phyloP scores from a whole-genome alignment of 805 yeast species.

The Lachancea quebecensis region DNA sequence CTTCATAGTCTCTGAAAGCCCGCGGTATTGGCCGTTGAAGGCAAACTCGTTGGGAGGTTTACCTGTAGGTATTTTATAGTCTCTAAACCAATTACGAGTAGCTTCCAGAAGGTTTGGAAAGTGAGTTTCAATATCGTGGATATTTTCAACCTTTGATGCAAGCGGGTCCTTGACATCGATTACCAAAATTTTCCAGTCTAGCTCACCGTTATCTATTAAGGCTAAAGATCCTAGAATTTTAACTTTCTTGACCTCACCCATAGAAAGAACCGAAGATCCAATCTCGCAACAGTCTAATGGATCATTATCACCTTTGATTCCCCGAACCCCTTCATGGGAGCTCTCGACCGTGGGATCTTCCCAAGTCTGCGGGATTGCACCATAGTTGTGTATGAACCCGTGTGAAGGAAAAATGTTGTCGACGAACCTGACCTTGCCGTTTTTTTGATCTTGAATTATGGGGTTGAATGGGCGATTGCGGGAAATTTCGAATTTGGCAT shows the following conservation, averaged over 20 bases:
- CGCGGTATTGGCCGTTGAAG: constrained; percentile 59
- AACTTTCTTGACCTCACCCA: constrained; percentile 61
- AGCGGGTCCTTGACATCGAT: constrained; percentile 63
- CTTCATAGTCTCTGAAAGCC: constrained; percentile 50
- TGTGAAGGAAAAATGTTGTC: constrained; percentile 75
- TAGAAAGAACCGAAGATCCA: constrained; percentile 49
- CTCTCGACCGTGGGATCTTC: constrained; percentile 72
- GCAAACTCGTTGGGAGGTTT: constrained; percentile 72
- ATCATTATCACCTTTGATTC: constrained; percentile 78
- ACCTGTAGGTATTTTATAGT: constrained; percentile 78
- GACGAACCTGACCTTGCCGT: constrained; percentile 68
- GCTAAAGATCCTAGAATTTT: constrained; percentile 74
- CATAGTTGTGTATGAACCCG: constrained; percentile 83
- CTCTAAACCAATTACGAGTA: constrained; percentile 73
- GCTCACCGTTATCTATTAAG: constrained; percentile 85
- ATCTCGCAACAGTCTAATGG: constrained; percentile 94
- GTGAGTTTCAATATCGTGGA: constrained; percentile 58
- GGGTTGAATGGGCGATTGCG: constrained; percentile 59
- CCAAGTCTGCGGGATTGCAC: constrained; percentile 94
- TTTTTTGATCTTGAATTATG: constrained; percentile 70
- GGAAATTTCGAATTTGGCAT: constrained; percentile 76
- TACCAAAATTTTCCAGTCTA: constrained; percentile 88
- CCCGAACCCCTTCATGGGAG: constrained; percentile 38
- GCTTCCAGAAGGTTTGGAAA: constrained; percentile 68
- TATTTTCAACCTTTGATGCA: constrained; percentile 50